Percentiles rank a stretch among this genome's conserved stretches.
Evolutionary conservation across 2,329 filamentous ascomycete genomes (phyloP).

Genomic region (Elsinoe ampelina): DNA sequence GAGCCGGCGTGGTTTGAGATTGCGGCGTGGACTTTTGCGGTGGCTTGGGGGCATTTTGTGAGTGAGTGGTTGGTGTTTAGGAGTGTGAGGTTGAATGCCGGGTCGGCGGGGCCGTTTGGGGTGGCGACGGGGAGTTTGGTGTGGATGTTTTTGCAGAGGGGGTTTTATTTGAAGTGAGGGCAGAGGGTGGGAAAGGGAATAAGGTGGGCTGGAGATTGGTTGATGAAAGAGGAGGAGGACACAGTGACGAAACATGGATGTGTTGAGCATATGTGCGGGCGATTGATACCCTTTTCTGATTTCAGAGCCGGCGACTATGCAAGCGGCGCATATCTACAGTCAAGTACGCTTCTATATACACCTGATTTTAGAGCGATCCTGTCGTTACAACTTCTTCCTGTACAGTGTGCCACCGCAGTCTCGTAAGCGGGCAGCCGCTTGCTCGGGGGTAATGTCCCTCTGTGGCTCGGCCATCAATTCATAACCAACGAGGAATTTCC

Average conservation of each 20-base stretch:
- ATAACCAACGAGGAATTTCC: slow-evolving; percentile 94
- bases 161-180: slow-evolving; percentile 51
- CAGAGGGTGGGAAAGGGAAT: neutral
- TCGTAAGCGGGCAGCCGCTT: slow-evolving; percentile 71
- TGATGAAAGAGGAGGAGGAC: neutral
- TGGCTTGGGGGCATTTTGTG: slow-evolving; percentile 69
- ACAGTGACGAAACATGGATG: neutral
- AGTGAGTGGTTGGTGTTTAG: slow-evolving; percentile 74
- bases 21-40: slow-evolving; percentile 68
- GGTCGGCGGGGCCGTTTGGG: slow-evolving; percentile 50
- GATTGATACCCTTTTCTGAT: slow-evolving; percentile 4
- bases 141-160: slow-evolving; percentile 61
- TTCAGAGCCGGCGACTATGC: neutral
- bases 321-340: neutral
- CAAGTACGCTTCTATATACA: neutral
- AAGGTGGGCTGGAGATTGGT: neutral
- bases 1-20: slow-evolving; percentile 68
- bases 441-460: slow-evolving; percentile 93
- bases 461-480: slow-evolving; percentile 98
- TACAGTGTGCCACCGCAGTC: slow-evolving; percentile 76
- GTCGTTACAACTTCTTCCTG: slow-evolving; percentile 48
- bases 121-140: slow-evolving; percentile 46
- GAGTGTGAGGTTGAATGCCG: slow-evolving; percentile 56
- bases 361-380: neutral
- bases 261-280: slow-evolving; percentile 4